These are phyloP conservation scores for Phyllosticta citriasiana DNA, from an alignment of 2,329 filamentous ascomycete species.

Conservation along the genomic window DNA sequence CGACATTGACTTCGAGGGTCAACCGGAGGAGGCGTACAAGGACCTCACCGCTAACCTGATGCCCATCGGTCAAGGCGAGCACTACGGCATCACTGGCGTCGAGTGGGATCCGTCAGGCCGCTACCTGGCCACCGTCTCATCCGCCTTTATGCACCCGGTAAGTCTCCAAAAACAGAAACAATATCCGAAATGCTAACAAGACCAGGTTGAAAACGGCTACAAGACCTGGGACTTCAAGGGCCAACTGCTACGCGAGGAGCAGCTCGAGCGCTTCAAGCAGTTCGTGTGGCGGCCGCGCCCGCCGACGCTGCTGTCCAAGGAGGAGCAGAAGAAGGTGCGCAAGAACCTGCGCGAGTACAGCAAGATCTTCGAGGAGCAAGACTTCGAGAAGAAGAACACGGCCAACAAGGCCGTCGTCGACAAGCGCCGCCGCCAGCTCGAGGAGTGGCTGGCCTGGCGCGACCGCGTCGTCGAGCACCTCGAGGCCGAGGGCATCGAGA, in stretches of 20 bases:
- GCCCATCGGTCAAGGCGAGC: constrained; percentile 85
- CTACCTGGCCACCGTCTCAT: constrained; percentile 87
- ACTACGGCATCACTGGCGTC: constrained; percentile 95
- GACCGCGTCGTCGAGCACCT: constrained; percentile 62
- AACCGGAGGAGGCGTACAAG: constrained; percentile 82
- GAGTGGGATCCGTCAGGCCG: constrained; percentile 97
- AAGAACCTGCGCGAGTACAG: constrained; percentile 98
- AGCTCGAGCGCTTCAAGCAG: constrained; percentile 96
- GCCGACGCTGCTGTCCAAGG: constrained; percentile 81
- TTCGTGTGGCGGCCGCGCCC: constrained; percentile 90
- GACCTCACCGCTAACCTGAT: constrained; percentile 90
- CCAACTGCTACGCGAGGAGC: constrained; percentile 78
- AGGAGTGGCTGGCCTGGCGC: constrained; percentile 85
- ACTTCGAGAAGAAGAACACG: constrained; percentile 83
- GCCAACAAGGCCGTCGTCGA: constrained; percentile 93
- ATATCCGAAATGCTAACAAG: constrained; percentile 1
- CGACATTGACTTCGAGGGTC: constrained; percentile 82
- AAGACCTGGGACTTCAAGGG: constrained; percentile 97
- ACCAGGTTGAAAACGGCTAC: constrained; percentile 96
- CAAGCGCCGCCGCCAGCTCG: constrained; percentile 66
- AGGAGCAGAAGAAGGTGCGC: constrained; percentile 95
- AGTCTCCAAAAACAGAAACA: constrained; percentile 26
- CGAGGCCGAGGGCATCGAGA: constrained; percentile 45
- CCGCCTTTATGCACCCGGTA: constrained; percentile 92
- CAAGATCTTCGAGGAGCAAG: constrained; percentile 88